Base-by-base conservation (phyloP, 306 rosid species). In the peach (Prunus persica) region DNA sequence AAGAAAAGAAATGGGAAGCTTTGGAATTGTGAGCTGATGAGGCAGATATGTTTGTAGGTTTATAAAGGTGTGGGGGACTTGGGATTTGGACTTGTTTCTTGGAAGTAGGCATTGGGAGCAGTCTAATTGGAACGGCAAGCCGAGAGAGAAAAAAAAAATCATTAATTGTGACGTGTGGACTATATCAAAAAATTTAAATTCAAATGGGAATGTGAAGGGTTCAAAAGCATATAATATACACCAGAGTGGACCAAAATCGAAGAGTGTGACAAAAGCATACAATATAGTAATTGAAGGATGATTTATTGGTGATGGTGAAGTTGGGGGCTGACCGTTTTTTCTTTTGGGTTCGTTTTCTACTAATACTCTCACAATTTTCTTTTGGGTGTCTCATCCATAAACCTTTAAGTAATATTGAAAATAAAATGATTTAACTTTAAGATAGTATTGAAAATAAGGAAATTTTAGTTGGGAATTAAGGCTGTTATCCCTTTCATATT, bases 81-180 rank as follows among this genome's bases (percentile, higher is more conserved):
- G 34, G 65, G 67, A 18, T 32, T 20, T 69, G 73, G 72, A 69
- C 73, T 74, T n/a, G 25, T 14, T 69, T 43, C 64, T 69, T 63
- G 72, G 80, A 69, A 49, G 50, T 30, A 9, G 43, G n/a, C 19
- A 52, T 22, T 4, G 14, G 72, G 60, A 22, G 76, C 16, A 74
- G 67, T 55, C 71, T 41, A 49, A 10, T 12, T 72, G 62, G 61
- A 49, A 75, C 52, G 62, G 72, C 79, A 49, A 56, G 27, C 2
- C 25, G 54, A 47, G 22, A 2, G 54, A 28, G 46, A 73, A 11
- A 9, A 14, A 49, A 49, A 66, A 38, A 67, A n/a, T 32, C 9
- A 49, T 46, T 16, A 51, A 52, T 57, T 14, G n/a, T 28, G 76
- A 65, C 75, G 83, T 60, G 69, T 51, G 20, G 56, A 51, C 56